phyloP scores from a whole-genome alignment of 371 early-diverging fungal species.

The Circinella minor region DNA sequence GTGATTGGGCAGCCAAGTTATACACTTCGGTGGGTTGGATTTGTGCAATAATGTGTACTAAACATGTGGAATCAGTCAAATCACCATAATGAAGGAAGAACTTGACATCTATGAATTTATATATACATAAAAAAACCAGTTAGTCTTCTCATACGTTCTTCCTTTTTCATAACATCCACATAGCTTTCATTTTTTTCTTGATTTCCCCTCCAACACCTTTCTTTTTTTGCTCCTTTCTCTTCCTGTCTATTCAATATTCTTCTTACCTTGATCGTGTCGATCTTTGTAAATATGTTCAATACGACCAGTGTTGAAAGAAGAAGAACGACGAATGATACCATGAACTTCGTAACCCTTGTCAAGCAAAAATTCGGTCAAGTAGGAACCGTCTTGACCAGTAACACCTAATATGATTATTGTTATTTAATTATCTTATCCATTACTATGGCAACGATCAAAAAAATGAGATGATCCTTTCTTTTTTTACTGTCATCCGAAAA shows the following conservation, averaged over 20 bases:
- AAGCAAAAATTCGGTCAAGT: constrained; percentile 74
- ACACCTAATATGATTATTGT: constrained; percentile 52
- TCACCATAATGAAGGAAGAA: constrained; percentile 88
- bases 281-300: constrained; percentile 79
- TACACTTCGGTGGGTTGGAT: constrained; percentile 84
- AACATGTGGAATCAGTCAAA: constrained; percentile 82
- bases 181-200: not conserved
- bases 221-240: not conserved
- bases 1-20: constrained; percentile 81
- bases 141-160: too few species aligned
- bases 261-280: constrained; percentile 57
- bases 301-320: constrained; percentile 79
- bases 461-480: too few species aligned
- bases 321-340: constrained; percentile 80
- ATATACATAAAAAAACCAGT: not conserved
- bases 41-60: constrained; percentile 78
- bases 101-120: constrained; percentile 64
- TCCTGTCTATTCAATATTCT: not conserved
- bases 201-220: not conserved
- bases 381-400: constrained; percentile 84
- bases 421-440: not conserved
- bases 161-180: not conserved
- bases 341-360: constrained; percentile 80
- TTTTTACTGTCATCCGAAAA: constrained; percentile 6
- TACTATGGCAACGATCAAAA: not conserved